These are phyloP conservation scores for Pisolithus thermaeus DNA, from an alignment of 1,284 basidiomycete genomes.

Conservation along the genomic window DNA sequence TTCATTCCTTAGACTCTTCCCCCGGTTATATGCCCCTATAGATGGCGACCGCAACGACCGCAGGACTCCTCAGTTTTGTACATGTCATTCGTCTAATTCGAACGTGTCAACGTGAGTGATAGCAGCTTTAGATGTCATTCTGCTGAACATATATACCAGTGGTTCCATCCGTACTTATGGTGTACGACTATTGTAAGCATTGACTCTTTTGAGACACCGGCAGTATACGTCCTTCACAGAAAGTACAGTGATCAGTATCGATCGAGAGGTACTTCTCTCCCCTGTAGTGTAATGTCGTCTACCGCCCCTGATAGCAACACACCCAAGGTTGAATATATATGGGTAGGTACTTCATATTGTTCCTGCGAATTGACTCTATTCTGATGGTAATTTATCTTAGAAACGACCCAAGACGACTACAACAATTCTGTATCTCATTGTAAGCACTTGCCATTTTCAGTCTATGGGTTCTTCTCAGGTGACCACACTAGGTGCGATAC, in stretches of 20 bases:
- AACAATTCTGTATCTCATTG: background rate
- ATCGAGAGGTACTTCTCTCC: background rate
- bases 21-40: background rate
- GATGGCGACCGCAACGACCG: background rate
- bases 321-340: background rate
- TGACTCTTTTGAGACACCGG: background rate
- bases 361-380: no score
- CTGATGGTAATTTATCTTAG: background rate
- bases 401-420: background rate
- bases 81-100: background rate
- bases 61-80: background rate
- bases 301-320: background rate
- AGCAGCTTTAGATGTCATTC: background rate
- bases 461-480: background rate
- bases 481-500: background rate
- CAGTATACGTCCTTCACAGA: background rate
- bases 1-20: no score
- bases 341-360: background rate
- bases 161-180: background rate
- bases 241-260: background rate
- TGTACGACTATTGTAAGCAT: background rate
- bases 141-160: background rate
- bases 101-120: background rate
- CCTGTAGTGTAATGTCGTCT: background rate
- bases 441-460: background rate